These are phyloP conservation scores for Vaccinium darrowii DNA, from an alignment of 148 eudicot species.

Conservation along the genomic window DNA sequence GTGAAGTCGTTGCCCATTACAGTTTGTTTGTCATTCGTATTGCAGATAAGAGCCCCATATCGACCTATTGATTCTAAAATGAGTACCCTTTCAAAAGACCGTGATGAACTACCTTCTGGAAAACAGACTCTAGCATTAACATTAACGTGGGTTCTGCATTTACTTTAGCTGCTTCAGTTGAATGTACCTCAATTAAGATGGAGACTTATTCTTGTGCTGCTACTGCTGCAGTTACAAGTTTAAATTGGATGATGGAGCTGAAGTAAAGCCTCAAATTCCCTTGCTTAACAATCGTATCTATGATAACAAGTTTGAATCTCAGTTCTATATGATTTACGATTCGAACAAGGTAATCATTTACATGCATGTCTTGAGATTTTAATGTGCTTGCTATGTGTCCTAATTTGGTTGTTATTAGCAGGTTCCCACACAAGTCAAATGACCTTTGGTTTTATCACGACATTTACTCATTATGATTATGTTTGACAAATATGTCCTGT, in stretches of 20 bases:
- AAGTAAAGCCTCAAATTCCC: slow-evolving; percentile 82
- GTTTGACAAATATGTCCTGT: background rate
- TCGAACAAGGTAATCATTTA: slow-evolving; percentile 69
- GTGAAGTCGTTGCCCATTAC: no score
- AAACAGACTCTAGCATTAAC: slow-evolving; percentile 81
- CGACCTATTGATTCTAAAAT: slow-evolving; percentile 77
- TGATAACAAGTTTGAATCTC: slow-evolving; percentile 96
- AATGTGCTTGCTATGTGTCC: background rate
- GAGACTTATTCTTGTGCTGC: slow-evolving; percentile 23
- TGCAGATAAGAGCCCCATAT: slow-evolving; percentile 81
- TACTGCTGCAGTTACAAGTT: slow-evolving; percentile 82
- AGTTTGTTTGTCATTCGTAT: background rate
- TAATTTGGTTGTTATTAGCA: background rate
- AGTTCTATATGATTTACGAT: slow-evolving; percentile 95
- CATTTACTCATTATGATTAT: background rate
- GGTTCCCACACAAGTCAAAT: background rate
- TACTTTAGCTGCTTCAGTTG: background rate
- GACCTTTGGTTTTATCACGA: background rate
- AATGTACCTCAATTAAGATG: slow-evolving; percentile 1
- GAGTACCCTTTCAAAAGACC: slow-evolving; percentile 64
- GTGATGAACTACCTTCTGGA: slow-evolving; percentile 95
- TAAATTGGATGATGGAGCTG: slow-evolving; percentile 92
- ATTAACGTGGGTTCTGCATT: slow-evolving; percentile 62
- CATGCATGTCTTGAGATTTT: slow-evolving; percentile 5
- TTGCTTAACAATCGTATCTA: slow-evolving; percentile 89